Percentiles rank a stretch among this genome's conserved stretches.
Evolutionary conservation across 2,329 filamentous ascomycete species (phyloP).

Genomic region (Pleochaeta shiraiana): DNA sequence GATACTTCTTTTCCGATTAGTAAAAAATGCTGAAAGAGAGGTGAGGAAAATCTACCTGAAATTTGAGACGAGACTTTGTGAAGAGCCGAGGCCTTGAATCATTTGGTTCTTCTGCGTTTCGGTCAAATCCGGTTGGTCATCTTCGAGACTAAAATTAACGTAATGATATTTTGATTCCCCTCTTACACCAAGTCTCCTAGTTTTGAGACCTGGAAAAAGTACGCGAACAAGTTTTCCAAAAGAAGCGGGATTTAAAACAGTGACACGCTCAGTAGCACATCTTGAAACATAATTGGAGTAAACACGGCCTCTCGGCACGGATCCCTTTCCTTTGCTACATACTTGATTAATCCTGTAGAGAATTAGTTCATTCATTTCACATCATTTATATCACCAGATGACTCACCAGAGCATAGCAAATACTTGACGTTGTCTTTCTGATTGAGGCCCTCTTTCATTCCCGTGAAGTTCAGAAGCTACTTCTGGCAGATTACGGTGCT

Average conservation of each 20-base stretch:
- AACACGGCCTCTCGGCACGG: conserved; percentile 77
- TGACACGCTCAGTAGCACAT: conserved; percentile 83
- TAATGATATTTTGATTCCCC: conserved; percentile 99
- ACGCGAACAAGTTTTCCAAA: conserved; percentile 96
- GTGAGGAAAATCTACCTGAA: conserved; percentile 25
- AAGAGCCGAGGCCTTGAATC: conserved; percentile 28
- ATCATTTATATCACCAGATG: not conserved
- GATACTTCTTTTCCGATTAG: conserved; percentile 14
- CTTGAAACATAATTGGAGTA: conserved; percentile 90
- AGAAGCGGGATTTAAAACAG: conserved; percentile 86
- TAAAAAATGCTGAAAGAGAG: not conserved
- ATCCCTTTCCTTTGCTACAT: conserved; percentile 55
- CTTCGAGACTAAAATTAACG: conserved; percentile 39
- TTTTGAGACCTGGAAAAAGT: conserved; percentile 88
- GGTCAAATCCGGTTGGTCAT: conserved; percentile 24
- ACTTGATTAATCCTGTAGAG: conserved; percentile 44
- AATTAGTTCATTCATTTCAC: conserved; percentile 4
- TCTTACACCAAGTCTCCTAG: conserved; percentile 71
- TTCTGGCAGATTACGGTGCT: conserved; percentile 42
- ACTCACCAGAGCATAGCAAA: conserved; percentile 77
- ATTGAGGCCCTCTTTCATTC: conserved; percentile 60
- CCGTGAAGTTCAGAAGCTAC: conserved; percentile 56
- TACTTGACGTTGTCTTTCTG: conserved; percentile 63
- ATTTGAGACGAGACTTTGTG: conserved; percentile 24
- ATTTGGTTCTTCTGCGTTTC: conserved; percentile 24